phyloP scores from a whole-genome alignment of 768 basidiomycete species.

The Leccinum subtestaceum region DNA sequence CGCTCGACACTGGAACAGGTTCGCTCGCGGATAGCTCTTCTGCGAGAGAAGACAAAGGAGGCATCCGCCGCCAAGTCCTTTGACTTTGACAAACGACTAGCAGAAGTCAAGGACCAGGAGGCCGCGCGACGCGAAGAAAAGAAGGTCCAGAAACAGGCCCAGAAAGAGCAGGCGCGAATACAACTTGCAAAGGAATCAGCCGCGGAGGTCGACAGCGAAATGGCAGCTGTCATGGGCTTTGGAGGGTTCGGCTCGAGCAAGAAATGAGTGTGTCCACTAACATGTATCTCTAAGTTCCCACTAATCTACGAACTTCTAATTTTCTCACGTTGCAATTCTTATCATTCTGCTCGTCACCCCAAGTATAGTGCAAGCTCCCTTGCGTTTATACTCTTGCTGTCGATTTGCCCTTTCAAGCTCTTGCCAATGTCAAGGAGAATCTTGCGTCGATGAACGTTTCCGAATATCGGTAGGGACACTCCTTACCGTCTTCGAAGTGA shows the following conservation, averaged over 20 bases:
- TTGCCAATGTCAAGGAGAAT: neutral
- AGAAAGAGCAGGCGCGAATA: slow-evolving; percentile 67
- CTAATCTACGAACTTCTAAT: slow-evolving; percentile 2
- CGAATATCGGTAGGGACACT: neutral
- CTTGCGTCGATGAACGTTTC: neutral
- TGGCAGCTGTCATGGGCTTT: slow-evolving; percentile 88
- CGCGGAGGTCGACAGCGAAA: slow-evolving; percentile 55
- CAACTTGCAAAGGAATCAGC: slow-evolving; percentile 54
- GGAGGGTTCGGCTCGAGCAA: slow-evolving; percentile 86
- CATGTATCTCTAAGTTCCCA: slow-evolving; percentile 16
- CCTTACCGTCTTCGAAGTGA: neutral
- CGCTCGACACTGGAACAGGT: slow-evolving; percentile 93
- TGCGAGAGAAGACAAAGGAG: slow-evolving; percentile 85
- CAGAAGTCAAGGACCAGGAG: slow-evolving; percentile 77
- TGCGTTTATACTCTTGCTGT: neutral
- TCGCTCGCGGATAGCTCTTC: slow-evolving; percentile 79
- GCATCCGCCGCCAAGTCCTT: slow-evolving; percentile 84
- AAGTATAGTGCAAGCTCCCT: slow-evolving; percentile 24
- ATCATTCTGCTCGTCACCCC: neutral
- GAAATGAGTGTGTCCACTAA: slow-evolving; percentile 43
- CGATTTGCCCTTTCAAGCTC: neutral
- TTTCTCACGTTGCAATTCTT: neutral
- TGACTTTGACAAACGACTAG: slow-evolving; percentile 89
- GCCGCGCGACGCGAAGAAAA: slow-evolving; percentile 62
- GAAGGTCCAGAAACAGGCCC: slow-evolving; percentile 77